Evolutionary conservation across 1,139 yeast species (phyloP), one percentile per base, ranked within the genome.

Genomic region (Geotrichum cucujoidarum): DNA sequence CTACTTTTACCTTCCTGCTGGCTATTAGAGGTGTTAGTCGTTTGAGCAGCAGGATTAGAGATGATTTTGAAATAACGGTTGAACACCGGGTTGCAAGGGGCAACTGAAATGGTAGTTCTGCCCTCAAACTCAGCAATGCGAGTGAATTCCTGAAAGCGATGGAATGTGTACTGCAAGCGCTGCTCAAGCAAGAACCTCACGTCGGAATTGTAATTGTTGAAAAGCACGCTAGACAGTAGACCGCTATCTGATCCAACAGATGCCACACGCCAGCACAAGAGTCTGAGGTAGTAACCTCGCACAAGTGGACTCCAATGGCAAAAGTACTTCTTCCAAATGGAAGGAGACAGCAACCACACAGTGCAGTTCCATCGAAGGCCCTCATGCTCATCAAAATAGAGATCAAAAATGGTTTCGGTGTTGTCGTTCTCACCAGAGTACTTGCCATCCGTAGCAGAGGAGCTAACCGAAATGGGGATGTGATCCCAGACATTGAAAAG

Each of bases 251-350:
- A 50, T 36, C 63, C 64, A 33, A 60, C 59, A 1, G 63, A 56
- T 4, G 83, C 83, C 24, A 82, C 67, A 55, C 88, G 74, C 86
- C 94, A 87, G 45, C 85, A 72, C 16, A 87, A 55, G 27, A 87
- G 69, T 45, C 89, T 71, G 44, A 79, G 71, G 62, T 81, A 87
- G 59, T 81, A 83, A 1, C 83, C 75, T 39, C 95, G 71, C 16
- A 85, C 80, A 27, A 85, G 65, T 1, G 95, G 90, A 57, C 81
- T 78, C 88, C 95, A 87, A 64, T 87, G 95, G 40, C 81, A 75
- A 58, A 86, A 80, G 53, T 78, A 77, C 39, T 73, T 69, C 40
- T 65, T 64, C 80, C 87, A 83, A 43, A 69, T 67, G 1, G 64
- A 61, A 4, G 69, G 64, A 2, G 76, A 70, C 10, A 81, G 66